Percentiles rank a stretch among this genome's conserved stretches.
phyloP scores from a whole-genome alignment of 352 stramenopile genomes.

The Phytophthora pinifolia region DNA sequence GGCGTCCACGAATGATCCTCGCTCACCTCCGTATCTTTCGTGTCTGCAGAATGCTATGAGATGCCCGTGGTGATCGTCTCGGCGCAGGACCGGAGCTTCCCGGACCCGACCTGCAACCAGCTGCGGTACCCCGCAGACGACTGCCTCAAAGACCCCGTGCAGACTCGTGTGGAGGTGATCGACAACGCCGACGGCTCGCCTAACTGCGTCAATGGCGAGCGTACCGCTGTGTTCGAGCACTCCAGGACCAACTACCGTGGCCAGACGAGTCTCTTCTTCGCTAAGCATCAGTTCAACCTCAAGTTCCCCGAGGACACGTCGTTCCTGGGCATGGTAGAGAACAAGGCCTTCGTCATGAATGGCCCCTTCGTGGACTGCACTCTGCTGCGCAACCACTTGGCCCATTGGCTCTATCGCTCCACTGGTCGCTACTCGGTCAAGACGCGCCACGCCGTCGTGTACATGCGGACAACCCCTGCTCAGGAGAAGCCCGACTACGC shows the following conservation, averaged over 20 bases:
- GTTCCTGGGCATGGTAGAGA: conserved; percentile 64
- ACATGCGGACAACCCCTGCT: conserved; percentile 43
- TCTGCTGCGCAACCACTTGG: conserved; percentile 77
- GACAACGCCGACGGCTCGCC: conserved; percentile 52
- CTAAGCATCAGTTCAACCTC: conserved; percentile 78
- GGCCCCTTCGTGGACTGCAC: conserved; percentile 72
- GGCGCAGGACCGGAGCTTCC: conserved; percentile 52
- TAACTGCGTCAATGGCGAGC: conserved; percentile 57
- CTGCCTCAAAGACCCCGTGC: conserved; percentile 62
- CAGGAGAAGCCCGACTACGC: conserved; percentile 44
- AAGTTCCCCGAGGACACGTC: conserved; percentile 46
- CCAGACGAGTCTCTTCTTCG: conserved; percentile 73
- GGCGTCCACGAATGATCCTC: neutral
- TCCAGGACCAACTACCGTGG: conserved; percentile 72
- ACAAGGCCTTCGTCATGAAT: conserved; percentile 75
- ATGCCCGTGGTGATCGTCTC: conserved; percentile 69
- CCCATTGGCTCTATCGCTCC: conserved; percentile 71
- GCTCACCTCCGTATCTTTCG: neutral
- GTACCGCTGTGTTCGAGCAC: conserved; percentile 44
- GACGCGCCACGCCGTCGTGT: conserved; percentile 65
- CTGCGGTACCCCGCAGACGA: conserved; percentile 61
- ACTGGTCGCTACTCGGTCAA: conserved; percentile 72
- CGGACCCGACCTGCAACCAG: conserved; percentile 72
- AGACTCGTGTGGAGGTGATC: conserved; percentile 58
- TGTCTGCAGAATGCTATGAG: conserved; percentile 56